Conservation (phyloP, 495 filamentous ascomycete species). For the Echria macrotheca region DNA sequence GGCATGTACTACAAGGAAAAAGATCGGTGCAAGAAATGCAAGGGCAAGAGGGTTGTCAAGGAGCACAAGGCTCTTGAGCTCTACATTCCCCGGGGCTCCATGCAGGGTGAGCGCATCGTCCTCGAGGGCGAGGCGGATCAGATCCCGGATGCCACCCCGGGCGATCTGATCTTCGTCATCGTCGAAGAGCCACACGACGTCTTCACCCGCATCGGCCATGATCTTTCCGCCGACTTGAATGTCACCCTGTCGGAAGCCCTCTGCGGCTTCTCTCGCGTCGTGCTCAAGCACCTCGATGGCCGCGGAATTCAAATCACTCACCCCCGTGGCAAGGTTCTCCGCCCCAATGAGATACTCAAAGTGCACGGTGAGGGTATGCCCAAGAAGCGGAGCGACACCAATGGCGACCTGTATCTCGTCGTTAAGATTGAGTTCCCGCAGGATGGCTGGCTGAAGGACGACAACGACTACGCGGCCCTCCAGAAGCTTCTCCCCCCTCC, state of each 20-base stretch:
- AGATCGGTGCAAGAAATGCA: conserved; percentile 97
- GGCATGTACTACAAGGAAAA: conserved; percentile 86
- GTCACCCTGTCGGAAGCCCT: conserved; percentile 81
- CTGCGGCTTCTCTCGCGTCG: conserved; percentile 82
- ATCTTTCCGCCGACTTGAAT: conserved; percentile 72
- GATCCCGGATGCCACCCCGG: conserved; percentile 81
- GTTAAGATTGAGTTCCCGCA: conserved; percentile 88
- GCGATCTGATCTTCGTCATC: conserved; percentile 85
- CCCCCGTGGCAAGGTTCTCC: conserved; percentile 67
- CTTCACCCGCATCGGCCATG: conserved; percentile 76
- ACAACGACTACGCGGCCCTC: conserved; percentile 60
- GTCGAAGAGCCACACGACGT: conserved; percentile 73
- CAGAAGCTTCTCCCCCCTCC: conserved; percentile 66
- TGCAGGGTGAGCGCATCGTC: conserved; percentile 83
- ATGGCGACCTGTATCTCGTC: conserved; percentile 81
- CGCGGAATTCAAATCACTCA: conserved; percentile 79
- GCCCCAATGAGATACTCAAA: conserved; percentile 77
- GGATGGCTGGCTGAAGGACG: conserved; percentile 70
- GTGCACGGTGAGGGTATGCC: conserved; percentile 92
- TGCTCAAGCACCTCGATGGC: conserved; percentile 89
- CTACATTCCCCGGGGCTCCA: conserved; percentile 87
- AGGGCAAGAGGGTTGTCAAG: conserved; percentile 73
- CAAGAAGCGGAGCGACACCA: conserved; percentile 70
- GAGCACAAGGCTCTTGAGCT: conserved; percentile 92
- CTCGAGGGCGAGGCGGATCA: conserved; percentile 95